These are phyloP conservation scores for Orbilia oligospora DNA, from an alignment of 2,329 filamentous ascomycete species.

Conservation along the genomic window DNA sequence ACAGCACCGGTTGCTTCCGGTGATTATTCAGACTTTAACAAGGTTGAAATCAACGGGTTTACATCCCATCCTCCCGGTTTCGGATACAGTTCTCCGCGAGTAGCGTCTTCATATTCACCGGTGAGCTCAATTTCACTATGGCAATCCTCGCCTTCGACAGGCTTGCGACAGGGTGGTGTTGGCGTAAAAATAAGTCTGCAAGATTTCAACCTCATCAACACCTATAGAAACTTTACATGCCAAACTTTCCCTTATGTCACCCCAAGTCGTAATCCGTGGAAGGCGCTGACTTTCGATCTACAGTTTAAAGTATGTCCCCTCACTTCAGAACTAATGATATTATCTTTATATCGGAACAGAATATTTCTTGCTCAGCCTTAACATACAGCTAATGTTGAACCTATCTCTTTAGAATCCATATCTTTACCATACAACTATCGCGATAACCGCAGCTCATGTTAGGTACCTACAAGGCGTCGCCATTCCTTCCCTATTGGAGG, in stretches of 20 bases:
- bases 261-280: constrained; percentile 39
- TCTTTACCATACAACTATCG: constrained; percentile 48
- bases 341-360: no score
- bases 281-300: constrained; percentile 43
- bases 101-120: neutral
- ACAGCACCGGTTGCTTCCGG: neutral
- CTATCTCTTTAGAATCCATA: constrained; percentile 25
- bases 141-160: constrained; percentile 51
- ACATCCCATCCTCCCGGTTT: neutral
- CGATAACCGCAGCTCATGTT: constrained; percentile 41
- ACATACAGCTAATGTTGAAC: constrained; percentile 6
- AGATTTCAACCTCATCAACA: constrained; percentile 46
- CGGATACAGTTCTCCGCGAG: neutral
- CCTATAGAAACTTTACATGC: constrained; percentile 40
- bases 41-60: neutral
- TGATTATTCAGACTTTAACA: neutral
- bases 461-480: constrained; percentile 32
- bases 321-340: neutral
- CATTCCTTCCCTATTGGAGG: constrained; percentile 37
- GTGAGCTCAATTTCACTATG: constrained; percentile 21
- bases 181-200: constrained; percentile 36
- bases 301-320: constrained; percentile 34
- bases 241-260: constrained; percentile 46
- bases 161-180: constrained; percentile 4
- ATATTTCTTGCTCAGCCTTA: no score